These are phyloP conservation scores for Imleria badia DNA, from an alignment of 768 basidiomycete genomes.

Conservation along the genomic window DNA sequence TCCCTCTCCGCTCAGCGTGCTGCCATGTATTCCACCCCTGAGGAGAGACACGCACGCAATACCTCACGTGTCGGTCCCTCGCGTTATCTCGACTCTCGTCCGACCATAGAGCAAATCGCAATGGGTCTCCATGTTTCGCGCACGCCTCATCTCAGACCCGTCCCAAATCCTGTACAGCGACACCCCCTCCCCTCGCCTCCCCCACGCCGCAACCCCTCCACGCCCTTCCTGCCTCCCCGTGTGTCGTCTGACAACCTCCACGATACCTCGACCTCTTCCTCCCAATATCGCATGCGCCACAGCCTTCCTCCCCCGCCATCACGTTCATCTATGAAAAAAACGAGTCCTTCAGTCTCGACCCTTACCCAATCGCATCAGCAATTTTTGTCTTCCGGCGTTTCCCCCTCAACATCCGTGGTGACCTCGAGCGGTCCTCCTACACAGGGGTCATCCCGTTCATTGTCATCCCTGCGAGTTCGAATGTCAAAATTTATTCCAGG, in stretches of 20 bases:
- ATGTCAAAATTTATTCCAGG: conserved; percentile 54
- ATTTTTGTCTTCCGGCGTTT: conserved; percentile 9
- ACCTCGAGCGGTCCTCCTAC: conserved; percentile 33
- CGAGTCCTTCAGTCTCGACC: conserved; percentile 28
- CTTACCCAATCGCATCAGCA: conserved; percentile 21
- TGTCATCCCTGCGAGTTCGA: conserved; percentile 44
- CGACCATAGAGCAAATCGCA: conserved; percentile 73
- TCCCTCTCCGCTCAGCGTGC: conserved; percentile 20
- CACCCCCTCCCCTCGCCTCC: conserved; percentile 18
- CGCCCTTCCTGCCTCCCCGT: conserved; percentile 27
- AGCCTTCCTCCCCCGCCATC: conserved; percentile 54
- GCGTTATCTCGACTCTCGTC: conserved; percentile 46
- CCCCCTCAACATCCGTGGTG: conserved; percentile 36
- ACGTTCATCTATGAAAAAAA: conserved; percentile 67
- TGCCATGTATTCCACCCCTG: conserved; percentile 44
- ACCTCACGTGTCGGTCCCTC: conserved; percentile 37
- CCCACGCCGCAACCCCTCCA: conserved; percentile 18
- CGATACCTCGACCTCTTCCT: conserved; percentile 22
- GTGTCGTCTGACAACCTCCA: conserved; percentile 22
- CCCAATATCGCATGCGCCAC: conserved; percentile 21
- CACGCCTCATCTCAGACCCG: conserved; percentile 65
- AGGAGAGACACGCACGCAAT: conserved; percentile 34
- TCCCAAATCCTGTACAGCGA: conserved; percentile 18
- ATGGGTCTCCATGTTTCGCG: conserved; percentile 80
- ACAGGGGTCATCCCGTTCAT: conserved; percentile 27